These are phyloP conservation scores for Kluyveromyces dobzhanskii DNA, from an alignment of 805 yeast species.

Conservation along the genomic window DNA sequence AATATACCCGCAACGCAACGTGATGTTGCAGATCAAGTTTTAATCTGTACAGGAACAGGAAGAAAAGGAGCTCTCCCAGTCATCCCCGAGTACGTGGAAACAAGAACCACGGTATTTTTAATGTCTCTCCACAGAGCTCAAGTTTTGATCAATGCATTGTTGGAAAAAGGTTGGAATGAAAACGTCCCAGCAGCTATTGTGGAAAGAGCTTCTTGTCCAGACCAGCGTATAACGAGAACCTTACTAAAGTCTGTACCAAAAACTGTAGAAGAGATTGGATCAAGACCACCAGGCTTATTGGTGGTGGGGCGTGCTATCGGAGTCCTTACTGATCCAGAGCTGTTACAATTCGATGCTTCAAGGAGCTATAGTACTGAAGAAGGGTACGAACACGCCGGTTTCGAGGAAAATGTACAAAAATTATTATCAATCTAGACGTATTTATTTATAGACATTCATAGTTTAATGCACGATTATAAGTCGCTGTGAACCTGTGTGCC, in stretches of 20 bases:
- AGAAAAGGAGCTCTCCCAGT: constrained; percentile 74
- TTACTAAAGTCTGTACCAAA: constrained; percentile 55
- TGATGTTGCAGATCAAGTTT: constrained; percentile 84
- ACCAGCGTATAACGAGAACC: constrained; percentile 79
- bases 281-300: constrained; percentile 87
- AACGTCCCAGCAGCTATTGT: constrained; percentile 74
- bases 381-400: constrained; percentile 23
- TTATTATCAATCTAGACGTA: not conserved
- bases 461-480: too few relatives aligned
- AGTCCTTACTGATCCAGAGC: constrained; percentile 28
- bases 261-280: constrained; percentile 69
- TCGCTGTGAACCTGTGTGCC: too few relatives aligned
- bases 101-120: constrained; percentile 77
- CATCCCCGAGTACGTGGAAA: constrained; percentile 61
- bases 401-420: constrained; percentile 6
- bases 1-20: constrained; percentile 88
- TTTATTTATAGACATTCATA: not conserved
- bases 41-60: constrained; percentile 93
- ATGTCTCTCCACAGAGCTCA: constrained; percentile 79
- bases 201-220: constrained; percentile 90
- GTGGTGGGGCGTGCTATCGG: constrained; percentile 76
- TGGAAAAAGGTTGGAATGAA: constrained; percentile 56
- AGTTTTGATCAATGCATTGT: constrained; percentile 42
- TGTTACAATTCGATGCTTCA: constrained; percentile 17
- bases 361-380: constrained; percentile 27